Conservation (phyloP, 345 rosid genomes). For the Anastatica hierochuntica region DNA sequence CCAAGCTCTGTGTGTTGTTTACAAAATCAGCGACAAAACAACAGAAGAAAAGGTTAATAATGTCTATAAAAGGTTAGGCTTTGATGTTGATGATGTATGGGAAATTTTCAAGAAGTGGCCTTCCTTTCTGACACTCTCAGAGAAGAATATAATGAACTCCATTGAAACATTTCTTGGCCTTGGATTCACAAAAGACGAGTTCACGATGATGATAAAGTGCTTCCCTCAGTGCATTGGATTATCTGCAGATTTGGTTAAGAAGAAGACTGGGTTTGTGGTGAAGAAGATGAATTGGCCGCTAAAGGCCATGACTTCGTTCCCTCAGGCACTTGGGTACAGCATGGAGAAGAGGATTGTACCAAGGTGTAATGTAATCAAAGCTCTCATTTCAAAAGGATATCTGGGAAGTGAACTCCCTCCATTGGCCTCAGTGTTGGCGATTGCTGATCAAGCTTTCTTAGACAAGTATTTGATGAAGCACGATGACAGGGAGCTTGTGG, state of each 20-base stretch:
- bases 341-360: constrained; percentile 22
- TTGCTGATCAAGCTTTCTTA: background rate
- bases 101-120: constrained; percentile 21
- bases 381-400: constrained; percentile 15
- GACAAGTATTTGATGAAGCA: background rate
- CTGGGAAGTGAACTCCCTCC: background rate
- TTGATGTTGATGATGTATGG: constrained; percentile 5
- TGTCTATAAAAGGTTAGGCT: constrained; percentile 17
- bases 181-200: constrained; percentile 14
- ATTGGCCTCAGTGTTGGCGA: background rate
- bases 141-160: constrained; percentile 1
- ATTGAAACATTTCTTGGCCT: constrained; percentile 17
- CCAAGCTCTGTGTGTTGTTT: constrained; percentile 1
- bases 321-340: background rate
- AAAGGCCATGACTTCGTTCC: background rate
- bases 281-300: background rate
- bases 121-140: background rate
- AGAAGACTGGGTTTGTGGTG: background rate
- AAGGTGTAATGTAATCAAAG: constrained; percentile 20
- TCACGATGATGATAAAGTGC: background rate
- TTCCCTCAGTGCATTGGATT: background rate
- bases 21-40: background rate
- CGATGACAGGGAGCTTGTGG: background rate
- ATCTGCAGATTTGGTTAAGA: background rate
- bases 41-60: background rate